These are phyloP conservation scores for Xylaria sp. DNA, from an alignment of 2,329 filamentous ascomycete species.

Conservation along the genomic window DNA sequence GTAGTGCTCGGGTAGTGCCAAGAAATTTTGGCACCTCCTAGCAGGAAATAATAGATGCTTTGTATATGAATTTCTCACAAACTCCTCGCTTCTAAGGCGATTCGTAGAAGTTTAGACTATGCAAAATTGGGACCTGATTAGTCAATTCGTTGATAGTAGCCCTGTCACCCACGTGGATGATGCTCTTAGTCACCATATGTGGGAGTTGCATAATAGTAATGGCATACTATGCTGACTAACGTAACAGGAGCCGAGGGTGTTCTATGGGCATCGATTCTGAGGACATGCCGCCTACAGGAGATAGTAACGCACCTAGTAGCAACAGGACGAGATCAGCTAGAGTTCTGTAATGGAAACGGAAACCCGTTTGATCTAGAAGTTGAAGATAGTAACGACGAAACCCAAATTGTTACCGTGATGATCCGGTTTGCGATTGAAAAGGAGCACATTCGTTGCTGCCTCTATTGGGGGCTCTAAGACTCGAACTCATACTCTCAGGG, in stretches of 20 bases:
- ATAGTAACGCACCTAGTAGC: not conserved
- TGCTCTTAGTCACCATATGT: not conserved
- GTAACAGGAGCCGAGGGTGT: not conserved
- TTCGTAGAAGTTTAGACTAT: too few species aligned
- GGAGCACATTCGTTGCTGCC: too few species aligned
- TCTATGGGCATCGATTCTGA: not conserved
- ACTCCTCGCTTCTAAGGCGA: too few species aligned
- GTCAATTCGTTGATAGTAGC: too few species aligned
- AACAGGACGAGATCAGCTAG: not conserved
- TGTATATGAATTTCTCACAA: not conserved
- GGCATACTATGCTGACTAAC: not conserved
- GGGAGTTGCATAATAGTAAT: not conserved
- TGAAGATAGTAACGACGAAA: not conserved
- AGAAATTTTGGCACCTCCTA: too few species aligned
- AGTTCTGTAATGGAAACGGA: not conserved
- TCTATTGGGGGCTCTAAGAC: too few species aligned
- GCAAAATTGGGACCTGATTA: too few species aligned
- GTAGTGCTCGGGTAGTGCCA: slow-evolving; percentile 10
- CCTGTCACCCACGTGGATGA: too few species aligned
- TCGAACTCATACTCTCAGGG: too few species aligned
- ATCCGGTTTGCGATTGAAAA: too few species aligned
- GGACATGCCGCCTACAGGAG: not conserved
- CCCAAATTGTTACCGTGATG: too few species aligned
- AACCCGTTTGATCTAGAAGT: not conserved
- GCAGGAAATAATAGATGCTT: not conserved